These are phyloP conservation scores for Leccinum sublutescens DNA, from an alignment of 768 basidiomycete genomes.

Conservation along the genomic window DNA sequence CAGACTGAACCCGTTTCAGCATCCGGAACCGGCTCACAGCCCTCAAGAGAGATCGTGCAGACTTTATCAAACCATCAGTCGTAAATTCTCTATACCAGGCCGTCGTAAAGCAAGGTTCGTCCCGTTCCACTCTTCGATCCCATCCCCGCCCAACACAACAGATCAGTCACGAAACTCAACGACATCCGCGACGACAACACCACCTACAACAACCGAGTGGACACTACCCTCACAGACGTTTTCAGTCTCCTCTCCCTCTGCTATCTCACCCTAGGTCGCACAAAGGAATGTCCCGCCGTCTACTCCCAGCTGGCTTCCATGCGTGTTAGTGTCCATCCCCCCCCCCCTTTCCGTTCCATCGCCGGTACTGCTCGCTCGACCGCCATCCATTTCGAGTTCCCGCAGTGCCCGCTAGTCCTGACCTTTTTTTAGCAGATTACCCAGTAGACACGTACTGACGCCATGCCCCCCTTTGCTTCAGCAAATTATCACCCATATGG, in stretches of 20 bases:
- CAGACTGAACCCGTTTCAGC: slow-evolving; percentile 40
- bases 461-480: slow-evolving; percentile 35
- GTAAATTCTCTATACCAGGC: slow-evolving; percentile 91
- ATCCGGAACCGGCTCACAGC: slow-evolving; percentile 94
- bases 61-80: slow-evolving; percentile 91
- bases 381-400: slow-evolving; percentile 10
- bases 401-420: slow-evolving; percentile 20
- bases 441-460: slow-evolving; percentile 28
- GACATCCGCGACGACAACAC: slow-evolving; percentile 80
- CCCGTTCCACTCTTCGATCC: slow-evolving; percentile 13
- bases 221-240: slow-evolving; percentile 94
- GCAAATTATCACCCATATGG: slow-evolving; percentile 95
- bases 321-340: slow-evolving; percentile 62
- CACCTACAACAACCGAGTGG: slow-evolving; percentile 67
- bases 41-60: slow-evolving; percentile 88
- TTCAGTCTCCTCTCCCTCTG: slow-evolving; percentile 94
- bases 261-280: slow-evolving; percentile 97
- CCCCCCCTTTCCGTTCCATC: slow-evolving; percentile 8
- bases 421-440: slow-evolving; percentile 26
- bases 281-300: slow-evolving; percentile 88
- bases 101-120: slow-evolving; percentile 86
- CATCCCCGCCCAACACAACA: background rate
- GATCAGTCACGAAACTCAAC: slow-evolving; percentile 83
- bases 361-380: background rate
- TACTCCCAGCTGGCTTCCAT: slow-evolving; percentile 97